Evolutionary conservation across 352 stramenopile species (phyloP).

Genomic region (Phytophthora citrophthora): DNA sequence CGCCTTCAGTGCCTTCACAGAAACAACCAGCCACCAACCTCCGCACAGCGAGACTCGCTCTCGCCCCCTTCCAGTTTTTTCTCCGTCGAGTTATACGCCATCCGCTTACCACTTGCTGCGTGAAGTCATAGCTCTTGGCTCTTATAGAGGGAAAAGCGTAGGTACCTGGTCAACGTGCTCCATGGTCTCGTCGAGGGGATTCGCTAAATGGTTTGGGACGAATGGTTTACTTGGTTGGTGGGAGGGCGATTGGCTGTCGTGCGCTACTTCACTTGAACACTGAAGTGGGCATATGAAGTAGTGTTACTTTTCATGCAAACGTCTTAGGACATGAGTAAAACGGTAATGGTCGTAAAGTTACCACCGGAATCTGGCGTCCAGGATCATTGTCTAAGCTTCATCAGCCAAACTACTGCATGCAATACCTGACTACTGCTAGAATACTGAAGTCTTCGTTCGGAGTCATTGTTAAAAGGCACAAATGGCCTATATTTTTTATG

Average conservation of each 20-base stretch:
- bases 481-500: constrained; percentile 36
- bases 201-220: constrained; percentile 26
- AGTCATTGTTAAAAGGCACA: constrained; percentile 12
- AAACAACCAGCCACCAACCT: constrained; percentile 16
- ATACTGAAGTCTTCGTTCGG: background rate
- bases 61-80: constrained; percentile 6
- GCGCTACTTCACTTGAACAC: constrained; percentile 9
- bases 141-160: constrained; percentile 5
- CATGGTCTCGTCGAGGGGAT: constrained; percentile 69
- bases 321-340: constrained; percentile 6
- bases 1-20: constrained; percentile 33
- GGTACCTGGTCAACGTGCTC: constrained; percentile 87
- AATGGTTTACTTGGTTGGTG: background rate
- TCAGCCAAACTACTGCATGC: too few relatives aligned
- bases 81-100: constrained; percentile 2
- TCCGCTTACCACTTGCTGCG: constrained; percentile 19
- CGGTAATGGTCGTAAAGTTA: background rate
- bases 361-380: too few relatives aligned
- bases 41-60: constrained; percentile 21
- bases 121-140: constrained; percentile 1
- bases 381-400: too few relatives aligned
- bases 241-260: constrained; percentile 23
- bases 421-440: too few relatives aligned
- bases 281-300: constrained; percentile 22
- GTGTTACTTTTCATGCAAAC: background rate